Evolutionary conservation across 257 asterid genomes (phyloP).

Genomic region (Rauvolfia tetraphylla): DNA sequence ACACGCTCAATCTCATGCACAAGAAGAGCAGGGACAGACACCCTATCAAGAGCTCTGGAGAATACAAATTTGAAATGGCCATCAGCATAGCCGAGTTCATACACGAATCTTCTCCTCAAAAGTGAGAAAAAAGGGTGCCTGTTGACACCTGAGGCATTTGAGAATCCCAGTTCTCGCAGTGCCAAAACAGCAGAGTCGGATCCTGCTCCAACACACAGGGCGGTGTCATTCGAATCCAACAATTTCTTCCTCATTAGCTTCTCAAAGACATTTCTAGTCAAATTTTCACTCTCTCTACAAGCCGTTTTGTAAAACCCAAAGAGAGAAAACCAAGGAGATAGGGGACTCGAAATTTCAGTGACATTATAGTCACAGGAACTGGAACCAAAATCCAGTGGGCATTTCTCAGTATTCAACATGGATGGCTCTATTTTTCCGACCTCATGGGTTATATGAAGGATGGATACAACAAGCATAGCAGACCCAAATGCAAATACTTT

Average conservation of each 20-base stretch:
- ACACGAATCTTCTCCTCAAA: constrained; percentile 57
- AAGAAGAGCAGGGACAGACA: constrained; percentile 65
- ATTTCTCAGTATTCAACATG: constrained; percentile 34
- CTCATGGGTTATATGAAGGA: constrained; percentile 47
- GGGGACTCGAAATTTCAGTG: constrained; percentile 28
- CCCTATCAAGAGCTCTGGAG: constrained; percentile 65
- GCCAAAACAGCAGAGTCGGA: constrained; percentile 50
- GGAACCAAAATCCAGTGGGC: constrained; percentile 45
- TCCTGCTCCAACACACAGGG: constrained; percentile 70
- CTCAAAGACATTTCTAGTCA: constrained; percentile 48
- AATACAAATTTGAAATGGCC: constrained; percentile 67
- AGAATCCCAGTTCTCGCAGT: constrained; percentile 60
- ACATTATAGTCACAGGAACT: constrained; percentile 22
- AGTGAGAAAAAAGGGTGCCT: constrained; percentile 77
- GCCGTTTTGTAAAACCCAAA: constrained; percentile 21
- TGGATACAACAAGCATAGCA: constrained; percentile 46
- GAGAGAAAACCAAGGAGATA: constrained; percentile 23
- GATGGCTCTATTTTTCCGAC: constrained; percentile 33
- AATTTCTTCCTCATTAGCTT: constrained; percentile 53
- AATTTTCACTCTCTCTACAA: constrained; percentile 31
- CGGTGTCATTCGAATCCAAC: constrained; percentile 51
- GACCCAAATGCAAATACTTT: constrained; percentile 52
- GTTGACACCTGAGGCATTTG: constrained; percentile 46
- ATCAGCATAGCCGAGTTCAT: constrained; percentile 61
- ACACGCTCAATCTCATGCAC: constrained; percentile 86